Base-by-base conservation (phyloP, 2,329 filamentous ascomycete genomes). In the Arthroderma sp. region DNA sequence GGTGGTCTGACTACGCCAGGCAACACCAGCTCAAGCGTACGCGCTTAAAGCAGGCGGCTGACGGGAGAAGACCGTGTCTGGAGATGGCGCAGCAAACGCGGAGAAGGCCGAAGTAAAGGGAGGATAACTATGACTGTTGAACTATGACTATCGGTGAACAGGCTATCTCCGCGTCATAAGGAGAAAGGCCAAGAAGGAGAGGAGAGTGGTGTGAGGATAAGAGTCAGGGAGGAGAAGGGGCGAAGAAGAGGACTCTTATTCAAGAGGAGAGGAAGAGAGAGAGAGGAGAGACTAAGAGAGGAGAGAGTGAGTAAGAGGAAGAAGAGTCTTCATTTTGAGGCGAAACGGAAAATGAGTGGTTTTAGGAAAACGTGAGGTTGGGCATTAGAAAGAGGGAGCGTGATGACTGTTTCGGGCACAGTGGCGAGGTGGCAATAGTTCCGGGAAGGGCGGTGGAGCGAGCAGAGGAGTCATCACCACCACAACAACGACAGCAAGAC, bases 11-110 rank as follows among this genome's bases (percentile, higher is more conserved):
- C 31, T 42, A 6, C 27, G 36, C 40, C 40, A 48, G 48, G 48
- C 48, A 47, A 40, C 47, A 50, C 48, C 48, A 46, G 46, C 47
- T 44, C 44, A 45, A 45, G 36, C 36, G 31, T 38, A 45, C 42
- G 45, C 48, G 15, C 15, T 22, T 47, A 45, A 45, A 44, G 33
- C 41, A 49, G 45, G 42, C 40, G 45, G 36, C 44, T 46, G 43
- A 40, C 32, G 29, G 28, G 38, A 44, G 36, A 33, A 8, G 4
- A 11, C 5, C 27, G 29, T 15, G 11, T 27, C 29, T n/a, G 29
- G 38, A 39, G 38, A 10, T 39, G 27, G 38, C 11, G 38, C 15
- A 10, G 28, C 15, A 39, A 28, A 15, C 11, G 36, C 7, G 27
- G 36, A 34, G 7, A 40, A 8, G n/a, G 7, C 5, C 22, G 28